Conservation (phyloP, 2,329 filamentous ascomycete species). For the Nakataea oryzae region DNA sequence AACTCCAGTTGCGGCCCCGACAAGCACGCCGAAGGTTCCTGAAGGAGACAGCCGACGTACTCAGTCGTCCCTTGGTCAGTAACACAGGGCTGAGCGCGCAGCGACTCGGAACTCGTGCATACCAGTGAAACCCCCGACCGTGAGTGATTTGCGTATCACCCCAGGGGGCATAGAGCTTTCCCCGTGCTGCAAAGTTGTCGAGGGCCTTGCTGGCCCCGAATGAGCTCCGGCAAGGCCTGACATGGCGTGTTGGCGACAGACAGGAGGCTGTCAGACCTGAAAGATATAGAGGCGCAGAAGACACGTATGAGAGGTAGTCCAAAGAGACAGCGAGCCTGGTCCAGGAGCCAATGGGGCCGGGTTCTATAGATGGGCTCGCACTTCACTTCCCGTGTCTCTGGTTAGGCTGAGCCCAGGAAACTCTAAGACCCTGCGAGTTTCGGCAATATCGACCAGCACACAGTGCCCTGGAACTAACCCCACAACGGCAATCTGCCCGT, state of each 20-base stretch:
- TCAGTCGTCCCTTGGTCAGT: background rate
- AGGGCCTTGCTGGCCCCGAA: background rate
- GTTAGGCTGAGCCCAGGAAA: background rate
- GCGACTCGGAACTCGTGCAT: constrained; percentile 5
- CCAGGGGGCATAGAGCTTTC: background rate
- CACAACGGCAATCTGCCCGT: background rate
- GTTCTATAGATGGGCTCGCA: too few relatives aligned
- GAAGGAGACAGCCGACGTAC: background rate
- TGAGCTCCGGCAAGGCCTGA: background rate
- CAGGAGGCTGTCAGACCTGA: background rate
- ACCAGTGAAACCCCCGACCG: constrained; percentile 52
- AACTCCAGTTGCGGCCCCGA: constrained; percentile 62
- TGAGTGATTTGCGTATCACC: constrained; percentile 21
- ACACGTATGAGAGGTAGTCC: background rate
- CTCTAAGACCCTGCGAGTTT: background rate
- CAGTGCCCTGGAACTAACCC: background rate
- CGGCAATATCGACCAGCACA: background rate
- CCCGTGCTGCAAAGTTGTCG: background rate
- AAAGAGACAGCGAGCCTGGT: background rate
- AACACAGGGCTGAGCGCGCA: background rate
- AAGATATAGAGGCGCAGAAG: background rate
- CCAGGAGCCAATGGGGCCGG: background rate
- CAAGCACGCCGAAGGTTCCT: constrained; percentile 52
- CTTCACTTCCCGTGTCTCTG: background rate
- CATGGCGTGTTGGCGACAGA: background rate